These are phyloP conservation scores for Phlebiopsis gigantea DNA, from an alignment of 768 basidiomycete species.

Conservation along the genomic window DNA sequence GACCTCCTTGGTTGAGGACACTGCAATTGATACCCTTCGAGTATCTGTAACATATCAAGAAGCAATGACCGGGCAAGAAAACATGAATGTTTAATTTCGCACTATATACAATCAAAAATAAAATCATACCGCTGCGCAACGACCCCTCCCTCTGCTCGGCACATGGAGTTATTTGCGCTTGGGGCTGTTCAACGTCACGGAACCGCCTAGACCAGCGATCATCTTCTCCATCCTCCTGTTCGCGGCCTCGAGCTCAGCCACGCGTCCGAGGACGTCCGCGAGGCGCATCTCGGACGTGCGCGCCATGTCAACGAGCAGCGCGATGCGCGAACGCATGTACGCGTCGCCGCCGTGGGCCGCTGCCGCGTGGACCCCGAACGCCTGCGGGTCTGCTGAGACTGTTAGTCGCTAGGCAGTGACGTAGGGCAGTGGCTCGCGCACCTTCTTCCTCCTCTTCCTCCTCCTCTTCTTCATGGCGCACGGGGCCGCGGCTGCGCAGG, in stretches of 20 bases:
- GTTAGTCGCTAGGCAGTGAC: not conserved
- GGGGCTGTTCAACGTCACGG: not conserved
- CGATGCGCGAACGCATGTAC: not conserved
- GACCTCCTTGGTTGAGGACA: too few relatives aligned
- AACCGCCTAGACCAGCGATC: not conserved
- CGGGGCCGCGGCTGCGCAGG: not conserved
- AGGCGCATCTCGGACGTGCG: not conserved
- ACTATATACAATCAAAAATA: too few relatives aligned
- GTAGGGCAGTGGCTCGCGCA: not conserved
- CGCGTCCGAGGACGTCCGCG: conserved; percentile 3
- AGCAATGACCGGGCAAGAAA: too few relatives aligned
- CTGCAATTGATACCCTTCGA: too few relatives aligned
- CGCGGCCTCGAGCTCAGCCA: not conserved
- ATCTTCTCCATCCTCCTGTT: conserved; percentile 1
- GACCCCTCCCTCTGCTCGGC: too few relatives aligned
- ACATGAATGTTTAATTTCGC: too few relatives aligned
- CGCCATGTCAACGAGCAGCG: conserved; percentile 5
- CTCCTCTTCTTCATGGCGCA: not conserved
- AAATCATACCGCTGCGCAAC: too few relatives aligned
- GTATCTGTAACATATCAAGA: too few relatives aligned
- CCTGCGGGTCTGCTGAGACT: not conserved
- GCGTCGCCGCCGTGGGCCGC: not conserved
- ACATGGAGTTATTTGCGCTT: not conserved
- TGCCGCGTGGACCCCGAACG: not conserved
- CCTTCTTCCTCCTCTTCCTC: not conserved